These are phyloP conservation scores for Monosporascus sp. DNA, from an alignment of 2,329 filamentous ascomycete species.

Conservation along the genomic window DNA sequence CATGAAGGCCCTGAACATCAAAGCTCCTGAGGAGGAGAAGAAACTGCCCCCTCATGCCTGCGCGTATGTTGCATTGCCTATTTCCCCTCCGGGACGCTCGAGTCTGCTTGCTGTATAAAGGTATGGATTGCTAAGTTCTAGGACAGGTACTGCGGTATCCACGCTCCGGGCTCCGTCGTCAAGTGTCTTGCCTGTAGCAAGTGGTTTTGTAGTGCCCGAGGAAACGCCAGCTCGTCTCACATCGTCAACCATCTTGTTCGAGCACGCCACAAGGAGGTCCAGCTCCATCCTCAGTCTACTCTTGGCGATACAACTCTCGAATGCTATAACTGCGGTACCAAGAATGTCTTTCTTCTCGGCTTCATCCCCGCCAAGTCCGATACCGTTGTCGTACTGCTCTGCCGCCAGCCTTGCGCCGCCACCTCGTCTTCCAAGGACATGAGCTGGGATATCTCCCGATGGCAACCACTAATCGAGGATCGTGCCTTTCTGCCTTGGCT, in stretches of 20 bases:
- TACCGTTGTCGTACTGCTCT: slow-evolving; percentile 93
- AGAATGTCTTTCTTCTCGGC: slow-evolving; percentile 94
- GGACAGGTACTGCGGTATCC: slow-evolving; percentile 87
- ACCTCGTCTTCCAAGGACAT: slow-evolving; percentile 97
- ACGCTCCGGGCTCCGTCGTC: slow-evolving; percentile 90
- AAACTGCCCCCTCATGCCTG: slow-evolving; percentile 92
- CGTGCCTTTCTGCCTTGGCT: slow-evolving; percentile 94
- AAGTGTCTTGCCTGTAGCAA: slow-evolving; percentile 95
- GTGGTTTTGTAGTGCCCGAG: slow-evolving; percentile 97
- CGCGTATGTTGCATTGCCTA: slow-evolving; percentile 59
- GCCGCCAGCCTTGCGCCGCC: slow-evolving; percentile 91
- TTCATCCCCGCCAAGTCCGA: slow-evolving; percentile 99
- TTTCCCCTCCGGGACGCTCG: background rate
- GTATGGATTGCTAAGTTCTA: slow-evolving; percentile 17
- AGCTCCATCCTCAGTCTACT: slow-evolving; percentile 87
- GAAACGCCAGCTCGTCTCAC: slow-evolving; percentile 93
- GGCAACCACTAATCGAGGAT: slow-evolving; percentile 96
- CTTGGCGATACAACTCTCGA: slow-evolving; percentile 94
- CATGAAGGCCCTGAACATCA: slow-evolving; percentile 57
- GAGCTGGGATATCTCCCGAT: slow-evolving; percentile 98
- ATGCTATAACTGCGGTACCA: slow-evolving; percentile 99
- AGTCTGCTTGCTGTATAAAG: background rate
- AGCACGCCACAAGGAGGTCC: slow-evolving; percentile 96
- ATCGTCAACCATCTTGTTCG: slow-evolving; percentile 98
- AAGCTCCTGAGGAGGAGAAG: slow-evolving; percentile 68